A percentile compares a stretch with the other conserved stretches of the same genome.
phyloP scores from a whole-genome alignment of 495 filamentous ascomycete genomes.

The Aspergillus baeticus region DNA sequence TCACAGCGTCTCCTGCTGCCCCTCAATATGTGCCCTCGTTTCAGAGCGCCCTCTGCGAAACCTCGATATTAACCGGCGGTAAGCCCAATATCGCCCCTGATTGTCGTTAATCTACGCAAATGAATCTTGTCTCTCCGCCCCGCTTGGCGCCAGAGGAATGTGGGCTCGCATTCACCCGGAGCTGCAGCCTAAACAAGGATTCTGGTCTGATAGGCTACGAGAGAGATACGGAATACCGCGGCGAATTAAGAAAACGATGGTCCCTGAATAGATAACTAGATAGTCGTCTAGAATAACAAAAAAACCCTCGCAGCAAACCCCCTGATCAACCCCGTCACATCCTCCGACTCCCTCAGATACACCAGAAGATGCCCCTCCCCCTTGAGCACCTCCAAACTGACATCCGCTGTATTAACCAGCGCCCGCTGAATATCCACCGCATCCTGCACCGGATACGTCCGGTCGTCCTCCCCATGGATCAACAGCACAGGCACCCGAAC shows the following conservation, averaged over 20 bases:
- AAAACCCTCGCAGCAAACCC: background rate
- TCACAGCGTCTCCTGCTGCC: background rate
- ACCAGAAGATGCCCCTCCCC: background rate
- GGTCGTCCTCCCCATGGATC: conserved; percentile 1
- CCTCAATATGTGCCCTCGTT: conserved; percentile 3
- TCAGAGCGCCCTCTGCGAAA: background rate
- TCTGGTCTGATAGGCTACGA: no score
- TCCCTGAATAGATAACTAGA: no score
- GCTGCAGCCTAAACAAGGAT: no score
- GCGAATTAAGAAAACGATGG: no score
- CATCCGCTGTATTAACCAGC: background rate
- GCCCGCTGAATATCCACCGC: background rate
- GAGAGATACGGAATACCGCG: no score
- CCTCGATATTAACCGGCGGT: conserved; percentile 1
- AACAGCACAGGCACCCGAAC: background rate
- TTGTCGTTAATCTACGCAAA: background rate
- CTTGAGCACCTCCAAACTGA: background rate
- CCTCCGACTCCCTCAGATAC: background rate
- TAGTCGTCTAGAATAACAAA: background rate
- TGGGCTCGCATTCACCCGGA: no score
- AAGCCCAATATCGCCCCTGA: background rate
- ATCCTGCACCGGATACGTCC: background rate
- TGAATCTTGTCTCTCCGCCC: background rate
- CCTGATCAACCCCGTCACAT: background rate
- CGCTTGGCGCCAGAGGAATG: no score